These are phyloP conservation scores for Bretschneidera sinensis DNA, from an alignment of 345 rosid species.

Conservation along the genomic window DNA sequence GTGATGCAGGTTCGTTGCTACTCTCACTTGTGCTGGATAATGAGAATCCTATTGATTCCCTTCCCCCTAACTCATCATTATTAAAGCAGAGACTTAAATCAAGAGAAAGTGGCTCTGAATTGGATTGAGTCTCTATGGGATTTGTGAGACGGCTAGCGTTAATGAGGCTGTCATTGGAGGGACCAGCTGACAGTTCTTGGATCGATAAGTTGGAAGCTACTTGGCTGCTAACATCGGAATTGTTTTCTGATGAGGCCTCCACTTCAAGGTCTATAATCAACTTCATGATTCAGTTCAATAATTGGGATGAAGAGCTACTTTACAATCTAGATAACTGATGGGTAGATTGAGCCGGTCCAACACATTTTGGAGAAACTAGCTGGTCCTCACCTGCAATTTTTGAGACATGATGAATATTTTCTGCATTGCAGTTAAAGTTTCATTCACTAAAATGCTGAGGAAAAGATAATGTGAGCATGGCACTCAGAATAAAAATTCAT, in stretches of 20 bases:
- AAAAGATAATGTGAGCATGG: no score
- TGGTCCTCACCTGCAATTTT: constrained; percentile 19
- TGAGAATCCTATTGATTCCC: constrained; percentile 38
- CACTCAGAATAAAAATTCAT: background rate
- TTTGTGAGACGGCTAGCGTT: constrained; percentile 21
- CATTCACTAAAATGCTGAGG: no score
- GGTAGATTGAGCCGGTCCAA: no score
- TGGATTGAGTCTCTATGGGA: constrained; percentile 11
- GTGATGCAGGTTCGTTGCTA: constrained; percentile 42
- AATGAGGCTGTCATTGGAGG: constrained; percentile 30
- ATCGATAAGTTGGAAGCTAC: constrained; percentile 60
- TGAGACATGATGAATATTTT: constrained; percentile 5
- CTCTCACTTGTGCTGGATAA: constrained; percentile 61
- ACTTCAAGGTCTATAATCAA: constrained; percentile 48
- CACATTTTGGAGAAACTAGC: constrained; percentile 4
- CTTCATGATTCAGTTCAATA: constrained; percentile 33
- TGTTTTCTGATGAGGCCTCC: constrained; percentile 48
- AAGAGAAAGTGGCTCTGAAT: constrained; percentile 39
- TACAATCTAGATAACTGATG: no score
- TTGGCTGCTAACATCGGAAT: constrained; percentile 52
- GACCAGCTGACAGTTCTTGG: constrained; percentile 32
- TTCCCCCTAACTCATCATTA: constrained; percentile 19
- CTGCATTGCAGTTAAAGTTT: background rate
- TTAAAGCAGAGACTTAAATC: constrained; percentile 52
- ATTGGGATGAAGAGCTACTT: no score